Evolutionary conservation across 75 land plant species (phyloP).

Genomic region (Pinus tabuliformis): DNA sequence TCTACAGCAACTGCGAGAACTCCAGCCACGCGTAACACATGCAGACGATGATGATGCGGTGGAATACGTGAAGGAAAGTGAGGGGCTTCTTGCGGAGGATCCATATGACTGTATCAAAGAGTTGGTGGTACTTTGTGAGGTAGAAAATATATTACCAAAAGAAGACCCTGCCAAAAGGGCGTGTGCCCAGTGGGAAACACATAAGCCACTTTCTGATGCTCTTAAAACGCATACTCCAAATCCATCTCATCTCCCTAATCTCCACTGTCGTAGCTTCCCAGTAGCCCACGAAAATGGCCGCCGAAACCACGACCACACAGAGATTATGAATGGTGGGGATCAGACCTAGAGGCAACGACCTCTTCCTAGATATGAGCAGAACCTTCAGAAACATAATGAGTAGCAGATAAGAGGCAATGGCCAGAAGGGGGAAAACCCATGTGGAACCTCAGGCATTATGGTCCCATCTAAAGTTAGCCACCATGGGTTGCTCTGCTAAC

Average conservation of each 20-base stretch:
- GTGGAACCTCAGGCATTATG: constrained; percentile 17
- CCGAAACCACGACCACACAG: constrained; percentile 43
- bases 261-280: constrained; percentile 55
- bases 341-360: constrained; percentile 69
- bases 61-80: constrained; percentile 32
- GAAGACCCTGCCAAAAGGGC: constrained; percentile 36
- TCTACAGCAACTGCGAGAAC: constrained; percentile 38
- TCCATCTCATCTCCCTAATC: constrained; percentile 78
- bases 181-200: constrained; percentile 39
- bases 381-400: constrained; percentile 10
- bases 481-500: constrained; percentile 27
- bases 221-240: constrained; percentile 34
- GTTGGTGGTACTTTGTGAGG: constrained; percentile 37
- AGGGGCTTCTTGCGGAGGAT: constrained; percentile 21
- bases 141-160: constrained; percentile 53
- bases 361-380: constrained; percentile 23
- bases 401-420: constrained; percentile 19
- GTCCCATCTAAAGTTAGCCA: constrained; percentile 25
- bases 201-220: constrained; percentile 8
- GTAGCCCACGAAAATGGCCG: constrained; percentile 47
- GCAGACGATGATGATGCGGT: constrained; percentile 19
- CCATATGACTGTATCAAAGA: constrained; percentile 31
- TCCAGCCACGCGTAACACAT: constrained; percentile 45
- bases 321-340: constrained; percentile 70
- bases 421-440: constrained; percentile 15